Base-by-base conservation (phyloP, 2,329 filamentous ascomycete species). In the Neopestalotiopsis sp. region DNA sequence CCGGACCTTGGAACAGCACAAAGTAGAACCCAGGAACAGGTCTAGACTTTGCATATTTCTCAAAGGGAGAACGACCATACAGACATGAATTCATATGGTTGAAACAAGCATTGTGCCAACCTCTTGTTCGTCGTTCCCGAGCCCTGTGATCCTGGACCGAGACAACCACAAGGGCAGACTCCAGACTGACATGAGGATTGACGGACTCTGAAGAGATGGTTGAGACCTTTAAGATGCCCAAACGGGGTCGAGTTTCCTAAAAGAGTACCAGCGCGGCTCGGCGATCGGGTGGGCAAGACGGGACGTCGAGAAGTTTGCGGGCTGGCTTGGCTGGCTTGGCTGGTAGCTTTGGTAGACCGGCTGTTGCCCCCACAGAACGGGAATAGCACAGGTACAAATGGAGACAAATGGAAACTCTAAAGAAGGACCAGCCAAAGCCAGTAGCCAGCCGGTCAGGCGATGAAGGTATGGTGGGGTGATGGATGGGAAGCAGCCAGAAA, bases 331-430 rank as follows among this genome's bases (percentile, higher is more conserved):
- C 17, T n/a, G 14, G 17, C 45, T 28, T 28, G 24, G 24, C 24
- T 28, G 24, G 24, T 28, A 28, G 24, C 24, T 28, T 28, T 28
- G 24, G 3, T 28, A 28, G 24, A 28, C 24, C 24, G 45, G 34
- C 34, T 38, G 34, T 38, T 38, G 34, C 34, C 45, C 45, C 45
- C 45, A 53, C 45, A 53, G 17, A 53, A n/a, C 45, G 45, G 45
- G 45, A 53, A 53, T 53, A 53, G 45, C 45, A 53, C 45, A 53
- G 45, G 45, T 53, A 53, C 45, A 17, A 53, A 53, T 53, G 45
- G 45, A 53, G 45, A 7, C 45, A 10, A 53, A 53, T 53, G n/a
- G 45, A 53, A 53, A 53, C 45, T 53, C 20, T 53, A 53, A 53
- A 53, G 45, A 53, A 24, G 45, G 45, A 53, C 45, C 45, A 53